These are phyloP conservation scores for Suhomyces yuchorum DNA, from an alignment of 1,139 yeast genomes.

Conservation along the genomic window DNA sequence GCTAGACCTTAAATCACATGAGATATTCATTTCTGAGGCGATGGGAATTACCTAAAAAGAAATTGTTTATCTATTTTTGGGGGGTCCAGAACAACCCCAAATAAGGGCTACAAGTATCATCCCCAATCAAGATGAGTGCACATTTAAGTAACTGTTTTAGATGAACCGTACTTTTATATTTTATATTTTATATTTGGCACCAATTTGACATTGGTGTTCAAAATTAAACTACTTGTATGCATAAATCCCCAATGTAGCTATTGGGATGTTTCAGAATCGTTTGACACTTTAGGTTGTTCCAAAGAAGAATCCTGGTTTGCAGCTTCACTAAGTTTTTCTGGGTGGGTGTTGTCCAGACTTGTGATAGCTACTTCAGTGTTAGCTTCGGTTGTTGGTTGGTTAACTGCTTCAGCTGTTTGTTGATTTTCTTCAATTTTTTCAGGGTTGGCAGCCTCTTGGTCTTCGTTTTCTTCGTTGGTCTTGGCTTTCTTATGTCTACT, in stretches of 20 bases:
- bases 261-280: neutral
- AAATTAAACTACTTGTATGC: neutral
- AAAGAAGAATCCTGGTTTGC: neutral
- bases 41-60: neutral
- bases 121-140: neutral
- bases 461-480: neutral
- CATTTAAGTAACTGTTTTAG: neutral
- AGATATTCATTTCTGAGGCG: neutral
- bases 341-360: neutral
- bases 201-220: neutral
- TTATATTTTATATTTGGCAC: neutral
- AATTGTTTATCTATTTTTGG: neutral
- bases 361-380: neutral
- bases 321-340: neutral
- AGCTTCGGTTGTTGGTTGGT: too few relatives aligned
- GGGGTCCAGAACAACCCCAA: neutral
- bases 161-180: neutral
- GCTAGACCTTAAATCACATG: neutral
- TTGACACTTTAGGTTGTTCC: neutral
- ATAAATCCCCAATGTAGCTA: neutral
- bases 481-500: conserved; percentile 29
- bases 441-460: too few relatives aligned
- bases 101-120: neutral
- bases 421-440: neutral
- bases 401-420: too few relatives aligned